A percentile compares a stretch with the other conserved stretches of the same genome.
Conservation (phyloP, 805 yeast species). For the Ogataea nonfermentans region DNA sequence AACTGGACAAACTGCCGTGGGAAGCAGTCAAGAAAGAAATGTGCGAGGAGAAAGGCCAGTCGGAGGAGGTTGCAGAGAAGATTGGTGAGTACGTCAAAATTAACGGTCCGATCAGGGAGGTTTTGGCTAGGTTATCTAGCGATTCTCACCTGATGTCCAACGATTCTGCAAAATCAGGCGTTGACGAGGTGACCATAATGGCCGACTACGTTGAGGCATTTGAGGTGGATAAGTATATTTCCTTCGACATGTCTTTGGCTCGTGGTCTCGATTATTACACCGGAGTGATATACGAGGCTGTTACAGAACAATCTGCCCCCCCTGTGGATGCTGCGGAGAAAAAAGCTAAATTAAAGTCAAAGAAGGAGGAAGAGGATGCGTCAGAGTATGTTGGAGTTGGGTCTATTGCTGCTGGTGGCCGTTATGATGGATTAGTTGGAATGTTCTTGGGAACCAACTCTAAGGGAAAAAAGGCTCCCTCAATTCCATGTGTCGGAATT, state of each 20-base stretch:
- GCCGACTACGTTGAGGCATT: conserved; percentile 82
- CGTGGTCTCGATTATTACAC: conserved; percentile 98
- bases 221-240: conserved; percentile 61
- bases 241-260: conserved; percentile 92
- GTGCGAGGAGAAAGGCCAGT: conserved; percentile 85
- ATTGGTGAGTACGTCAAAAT: conserved; percentile 90
- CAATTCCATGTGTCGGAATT: conserved; percentile 95
- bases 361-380: conserved; percentile 77
- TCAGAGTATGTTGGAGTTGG: conserved; percentile 97
- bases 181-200: conserved; percentile 73
- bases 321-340: conserved; percentile 74
- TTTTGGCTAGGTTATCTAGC: conserved; percentile 50
- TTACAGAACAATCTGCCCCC: conserved; percentile 94
- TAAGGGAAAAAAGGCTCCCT: conserved; percentile 58
- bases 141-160: conserved; percentile 62
- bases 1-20: conserved; percentile 95
- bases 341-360: conserved; percentile 41
- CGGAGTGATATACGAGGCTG: conserved; percentile 95
- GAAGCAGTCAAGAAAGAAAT: conserved; percentile 89
- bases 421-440: conserved; percentile 94
- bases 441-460: conserved; percentile 88
- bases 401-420: conserved; percentile 98
- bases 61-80: conserved; percentile 87
- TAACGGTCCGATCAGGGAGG: conserved; percentile 70
- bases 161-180: conserved; percentile 74